Percentiles rank a stretch among this genome's conserved stretches.
Evolutionary conservation across 768 basidiomycete species (phyloP).

Genomic region (Rhodotorula taiwanensis): DNA sequence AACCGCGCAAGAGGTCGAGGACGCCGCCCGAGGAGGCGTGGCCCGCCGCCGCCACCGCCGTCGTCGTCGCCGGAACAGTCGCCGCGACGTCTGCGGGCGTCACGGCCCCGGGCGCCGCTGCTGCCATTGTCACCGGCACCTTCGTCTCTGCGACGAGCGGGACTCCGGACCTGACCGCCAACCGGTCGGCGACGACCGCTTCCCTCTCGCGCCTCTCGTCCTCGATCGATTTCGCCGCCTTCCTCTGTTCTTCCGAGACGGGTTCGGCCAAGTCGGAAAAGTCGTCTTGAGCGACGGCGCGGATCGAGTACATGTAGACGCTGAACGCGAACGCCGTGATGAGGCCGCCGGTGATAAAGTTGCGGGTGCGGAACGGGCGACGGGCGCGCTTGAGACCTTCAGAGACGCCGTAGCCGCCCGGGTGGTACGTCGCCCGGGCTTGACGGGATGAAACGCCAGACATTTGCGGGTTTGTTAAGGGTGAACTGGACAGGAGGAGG

Average conservation of each 20-base stretch:
- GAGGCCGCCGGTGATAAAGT: conserved; percentile 66
- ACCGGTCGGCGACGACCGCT: conserved; percentile 1
- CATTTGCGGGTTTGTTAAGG: background rate
- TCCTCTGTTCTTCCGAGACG: conserved; percentile 44
- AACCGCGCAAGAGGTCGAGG: conserved; percentile 49
- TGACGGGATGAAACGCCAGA: conserved; percentile 11
- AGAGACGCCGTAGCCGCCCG: conserved; percentile 62
- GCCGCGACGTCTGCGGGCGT: background rate
- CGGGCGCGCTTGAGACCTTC: conserved; percentile 80
- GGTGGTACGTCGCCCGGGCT: conserved; percentile 34
- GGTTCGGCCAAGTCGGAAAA: conserved; percentile 76
- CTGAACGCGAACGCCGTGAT: conserved; percentile 69
- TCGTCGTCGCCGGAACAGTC: conserved; percentile 1
- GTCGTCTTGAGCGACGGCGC: conserved; percentile 86
- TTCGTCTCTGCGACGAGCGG: background rate
- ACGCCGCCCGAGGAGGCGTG: conserved; percentile 53
- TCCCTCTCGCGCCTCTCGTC: conserved; percentile 41
- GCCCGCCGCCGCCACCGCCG: background rate
- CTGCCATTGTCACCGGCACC: too few relatives aligned
- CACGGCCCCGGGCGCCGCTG: background rate
- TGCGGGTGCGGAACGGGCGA: conserved; percentile 69
- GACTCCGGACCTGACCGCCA: background rate
- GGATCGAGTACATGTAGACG: conserved; percentile 87
- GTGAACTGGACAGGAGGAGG: background rate
- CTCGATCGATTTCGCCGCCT: conserved; percentile 44